phyloP scores from a whole-genome alignment of 495 filamentous ascomycete genomes.

The Lasiosphaeria hispida region DNA sequence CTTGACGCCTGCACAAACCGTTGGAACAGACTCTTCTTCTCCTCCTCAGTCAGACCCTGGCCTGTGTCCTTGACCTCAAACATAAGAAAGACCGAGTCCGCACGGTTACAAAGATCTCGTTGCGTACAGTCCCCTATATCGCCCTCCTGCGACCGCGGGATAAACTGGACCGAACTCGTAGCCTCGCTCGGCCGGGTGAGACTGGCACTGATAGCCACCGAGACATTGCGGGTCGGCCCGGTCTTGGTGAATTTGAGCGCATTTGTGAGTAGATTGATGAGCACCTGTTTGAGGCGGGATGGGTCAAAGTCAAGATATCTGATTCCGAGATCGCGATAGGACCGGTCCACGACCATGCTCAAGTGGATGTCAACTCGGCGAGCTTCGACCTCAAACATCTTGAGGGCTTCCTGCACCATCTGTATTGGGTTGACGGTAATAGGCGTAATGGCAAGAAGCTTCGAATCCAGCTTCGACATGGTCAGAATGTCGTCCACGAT shows the following conservation, averaged over 20 bases:
- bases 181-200: conserved; percentile 29
- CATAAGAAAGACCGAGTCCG: conserved; percentile 55
- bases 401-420: conserved; percentile 60
- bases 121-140: conserved; percentile 17
- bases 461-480: conserved; percentile 75
- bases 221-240: conserved; percentile 35
- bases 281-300: conserved; percentile 66
- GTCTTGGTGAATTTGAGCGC: conserved; percentile 74
- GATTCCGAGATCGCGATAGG: conserved; percentile 52
- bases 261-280: conserved; percentile 70
- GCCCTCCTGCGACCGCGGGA: conserved; percentile 27
- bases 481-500: conserved; percentile 80
- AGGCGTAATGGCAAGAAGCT: conserved; percentile 65
- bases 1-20: conserved; percentile 76
- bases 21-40: conserved; percentile 67
- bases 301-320: conserved; percentile 71
- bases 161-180: conserved; percentile 35
- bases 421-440: conserved; percentile 61
- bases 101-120: conserved; percentile 9
- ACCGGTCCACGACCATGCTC: conserved; percentile 57
- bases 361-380: conserved; percentile 64
- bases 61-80: conserved; percentile 74
- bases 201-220: conserved; percentile 33
- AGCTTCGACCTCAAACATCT: conserved; percentile 72
- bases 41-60: conserved; percentile 63